Percentiles rank a stretch among this genome's conserved stretches.
Evolutionary conservation across 257 asterid genomes (phyloP).

Genomic region (Nemophila menziesii): DNA sequence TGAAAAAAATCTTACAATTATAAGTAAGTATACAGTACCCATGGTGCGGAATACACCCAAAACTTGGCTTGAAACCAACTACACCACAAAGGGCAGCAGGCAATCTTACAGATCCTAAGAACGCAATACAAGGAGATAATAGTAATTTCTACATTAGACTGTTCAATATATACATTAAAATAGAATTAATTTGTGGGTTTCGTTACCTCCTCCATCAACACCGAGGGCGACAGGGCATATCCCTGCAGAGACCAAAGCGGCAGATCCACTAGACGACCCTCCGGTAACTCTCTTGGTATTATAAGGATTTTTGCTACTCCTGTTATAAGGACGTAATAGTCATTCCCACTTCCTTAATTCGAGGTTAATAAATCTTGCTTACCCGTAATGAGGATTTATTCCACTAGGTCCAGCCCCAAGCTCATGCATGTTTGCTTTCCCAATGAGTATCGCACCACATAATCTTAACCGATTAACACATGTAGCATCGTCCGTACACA

Average conservation of each 20-base stretch:
- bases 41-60: conserved; percentile 63
- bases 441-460: conserved; percentile 77
- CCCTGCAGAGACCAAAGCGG: conserved; percentile 93
- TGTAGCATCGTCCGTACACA: conserved; percentile 50
- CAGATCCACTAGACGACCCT: conserved; percentile 97
- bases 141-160: too few species aligned
- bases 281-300: conserved; percentile 56
- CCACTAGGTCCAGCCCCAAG: conserved; percentile 96
- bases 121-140: not conserved
- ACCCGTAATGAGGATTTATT: conserved; percentile 96
- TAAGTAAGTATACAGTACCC: conserved; percentile 34
- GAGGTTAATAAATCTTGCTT: not conserved
- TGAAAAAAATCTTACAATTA: not conserved
- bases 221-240: conserved; percentile 89
- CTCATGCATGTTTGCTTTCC: conserved; percentile 96
- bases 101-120: conserved; percentile 76
- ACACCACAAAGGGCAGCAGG: conserved; percentile 98
- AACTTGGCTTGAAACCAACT: conserved; percentile 85
- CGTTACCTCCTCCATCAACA: conserved; percentile 88
- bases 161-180: too few species aligned
- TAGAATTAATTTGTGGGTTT: not conserved
- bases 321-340: conserved; percentile 9
- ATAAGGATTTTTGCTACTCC: conserved; percentile 72
- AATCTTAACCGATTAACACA: conserved; percentile 63
- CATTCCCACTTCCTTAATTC: not conserved